Base-by-base conservation (phyloP, 306 rosid species). In the Vigna hirtella region DNA sequence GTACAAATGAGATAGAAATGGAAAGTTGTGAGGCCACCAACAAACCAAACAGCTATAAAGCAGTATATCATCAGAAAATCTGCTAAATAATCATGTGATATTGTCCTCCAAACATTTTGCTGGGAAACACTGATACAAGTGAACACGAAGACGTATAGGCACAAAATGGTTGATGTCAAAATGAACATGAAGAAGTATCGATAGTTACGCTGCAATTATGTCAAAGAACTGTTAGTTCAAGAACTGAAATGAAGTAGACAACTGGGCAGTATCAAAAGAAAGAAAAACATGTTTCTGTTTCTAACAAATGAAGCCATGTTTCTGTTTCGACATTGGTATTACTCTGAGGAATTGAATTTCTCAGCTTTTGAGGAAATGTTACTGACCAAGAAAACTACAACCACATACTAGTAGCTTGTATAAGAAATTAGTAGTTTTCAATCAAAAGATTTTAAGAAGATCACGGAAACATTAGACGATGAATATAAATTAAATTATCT, bases 21-120 rank as follows among this genome's bases (percentile, higher is more conserved):
- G 90, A 95, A 95, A 48, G 87, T 75, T 40, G 97, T 84, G 61
- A 95, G 99, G 86, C 99, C 99, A 56, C 98, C 99, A 67, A 95
- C 99, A 66, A 95, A 95, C 99, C 98, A 93, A 73, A 91, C 87
- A 38, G 93, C 90, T 9, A 93, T 48, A 79, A 93, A 95, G 90
- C 98, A 89, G 82, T 93, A 93, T 22, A 79, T 71, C 50, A 89
- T 66, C 71, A 95, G 93, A 74, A 91, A 13, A 81, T 88, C 96
- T 48, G 96, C 82, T n/a, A 86, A 30, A 74, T 85, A 75, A 67
- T 93, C 98, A 18, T 66, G 83, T 68, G 83, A 12, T 17, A 93
- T 59, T 72, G 89, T 84, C 80, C 43, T 78, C 88, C 70, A 80
- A 76, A 84, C 1, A 16, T 77, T 22, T 20, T 38, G 20, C 73